These are phyloP conservation scores for Trichophaea hybrida DNA, from an alignment of 2,329 filamentous ascomycete species.

Conservation along the genomic window DNA sequence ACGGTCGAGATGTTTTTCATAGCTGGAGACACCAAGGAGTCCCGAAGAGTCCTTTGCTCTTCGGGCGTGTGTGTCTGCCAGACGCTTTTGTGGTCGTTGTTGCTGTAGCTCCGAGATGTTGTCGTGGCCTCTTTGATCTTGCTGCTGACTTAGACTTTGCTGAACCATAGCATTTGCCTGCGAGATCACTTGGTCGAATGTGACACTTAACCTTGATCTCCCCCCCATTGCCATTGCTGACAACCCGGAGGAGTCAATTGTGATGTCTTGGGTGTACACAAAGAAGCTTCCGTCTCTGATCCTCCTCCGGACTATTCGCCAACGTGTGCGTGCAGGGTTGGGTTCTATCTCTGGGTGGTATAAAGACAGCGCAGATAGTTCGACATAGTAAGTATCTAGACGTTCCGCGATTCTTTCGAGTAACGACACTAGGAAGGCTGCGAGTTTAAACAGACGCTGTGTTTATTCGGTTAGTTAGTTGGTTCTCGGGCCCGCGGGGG, in stretches of 20 bases:
- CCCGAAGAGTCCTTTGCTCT: constrained; percentile 29
- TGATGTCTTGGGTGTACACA: constrained; percentile 27
- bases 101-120: not conserved
- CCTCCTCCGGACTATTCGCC: constrained; percentile 38
- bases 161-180: constrained; percentile 30
- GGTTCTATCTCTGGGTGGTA: constrained; percentile 40
- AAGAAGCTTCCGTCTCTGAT: constrained; percentile 41
- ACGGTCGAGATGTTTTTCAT: constrained; percentile 34
- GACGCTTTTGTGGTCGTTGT: not conserved
- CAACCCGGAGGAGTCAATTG: not conserved
- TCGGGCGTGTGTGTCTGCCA: constrained; percentile 24
- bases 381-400: constrained; percentile 40
- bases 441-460: constrained; percentile 11
- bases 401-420: constrained; percentile 42
- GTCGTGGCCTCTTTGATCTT: constrained; percentile 25
- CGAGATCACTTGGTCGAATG: constrained; percentile 37
- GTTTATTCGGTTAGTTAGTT: not conserved
- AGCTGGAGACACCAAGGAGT: constrained; percentile 30
- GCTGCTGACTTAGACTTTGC: not conserved
- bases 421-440: constrained; percentile 38
- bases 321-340: constrained; percentile 41
- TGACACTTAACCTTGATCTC: constrained; percentile 30
- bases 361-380: constrained; percentile 38
- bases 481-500: not conserved
- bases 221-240: constrained; percentile 20